Base-by-base conservation (phyloP, 805 yeast species). In the Phaffomyces thermotolerans region DNA sequence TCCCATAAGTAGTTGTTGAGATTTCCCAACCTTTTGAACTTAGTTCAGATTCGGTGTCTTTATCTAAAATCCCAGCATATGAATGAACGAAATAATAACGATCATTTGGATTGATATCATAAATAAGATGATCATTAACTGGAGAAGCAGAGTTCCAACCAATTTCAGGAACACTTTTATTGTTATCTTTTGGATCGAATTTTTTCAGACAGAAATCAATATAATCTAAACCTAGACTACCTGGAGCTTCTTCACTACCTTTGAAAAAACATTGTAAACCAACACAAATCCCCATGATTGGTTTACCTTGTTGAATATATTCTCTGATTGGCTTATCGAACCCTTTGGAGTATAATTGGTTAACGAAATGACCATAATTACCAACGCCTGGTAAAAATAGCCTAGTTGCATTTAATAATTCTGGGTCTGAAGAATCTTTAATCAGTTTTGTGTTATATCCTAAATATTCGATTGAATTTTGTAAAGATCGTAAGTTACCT, bases 341-440 rank as follows among this genome's bases (percentile, higher is more conserved):
- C 0, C 80, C 76, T 45, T 84, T 73, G 4, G 68, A 68, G 38
- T 69, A 71, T 37, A 93, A 63, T 53, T 84, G 79, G 41, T 76
- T 77, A 48, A 90, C 89, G 60, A 91, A 90, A 61, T 93, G 98
- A 37, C 96, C 99, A 63, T 78, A 95, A 60, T 89, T 91, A 12
- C 99, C 99, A 15, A 93, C 99, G 24, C 99, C 99, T 8, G 99
- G 99, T 22, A 93, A 73, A 46, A 93, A 73, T 48, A 93, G 69
- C 54, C 70, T 64, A 8, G 63, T 67, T 36, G 85, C 84, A 10
- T 68, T 65, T 48, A 44, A 72, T 24, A 60, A 51, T 32, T 62
- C 64, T 43, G 80, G 78, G 44, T 84, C 88, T 6, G 65, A 62
- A 15, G 81, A 76, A 45, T 75, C 67, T 46, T 71, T 76, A 53